phyloP scores from a whole-genome alignment of 2,329 filamentous ascomycete genomes.

The Hypoxylon sp. region DNA sequence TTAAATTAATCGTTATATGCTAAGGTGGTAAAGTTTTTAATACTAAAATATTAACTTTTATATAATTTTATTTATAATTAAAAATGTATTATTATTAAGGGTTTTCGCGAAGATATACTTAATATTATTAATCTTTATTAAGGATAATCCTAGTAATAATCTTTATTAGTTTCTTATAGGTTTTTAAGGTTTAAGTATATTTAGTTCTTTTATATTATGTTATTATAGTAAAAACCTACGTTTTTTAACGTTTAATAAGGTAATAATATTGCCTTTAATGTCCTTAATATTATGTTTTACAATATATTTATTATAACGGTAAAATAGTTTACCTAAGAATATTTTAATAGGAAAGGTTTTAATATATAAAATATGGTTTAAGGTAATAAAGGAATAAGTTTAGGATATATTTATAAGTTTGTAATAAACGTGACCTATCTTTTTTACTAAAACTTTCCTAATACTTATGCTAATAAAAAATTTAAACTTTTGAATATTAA shows the following conservation, averaged over 20 bases:
- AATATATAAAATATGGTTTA: constrained; percentile 2
- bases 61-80: neutral
- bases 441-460: neutral
- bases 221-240: neutral
- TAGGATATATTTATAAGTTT: neutral
- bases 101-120: neutral
- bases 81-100: neutral
- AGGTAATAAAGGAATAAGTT: neutral
- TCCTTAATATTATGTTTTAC: neutral
- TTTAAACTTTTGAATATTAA: neutral
- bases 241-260: neutral
- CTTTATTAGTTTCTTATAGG: neutral
- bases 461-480: neutral
- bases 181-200: neutral
- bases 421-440: neutral
- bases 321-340: neutral
- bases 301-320: neutral
- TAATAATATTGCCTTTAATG: neutral
- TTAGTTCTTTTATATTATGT: neutral
- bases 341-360: neutral
- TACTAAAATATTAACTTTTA: neutral
- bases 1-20: neutral
- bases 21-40: neutral
- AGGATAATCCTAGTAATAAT: neutral
- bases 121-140: neutral